A percentile compares a stretch with the other conserved stretches of the same genome.
phyloP scores from a whole-genome alignment of 106 monocot genomes.

The Hemerocallis citrina region DNA sequence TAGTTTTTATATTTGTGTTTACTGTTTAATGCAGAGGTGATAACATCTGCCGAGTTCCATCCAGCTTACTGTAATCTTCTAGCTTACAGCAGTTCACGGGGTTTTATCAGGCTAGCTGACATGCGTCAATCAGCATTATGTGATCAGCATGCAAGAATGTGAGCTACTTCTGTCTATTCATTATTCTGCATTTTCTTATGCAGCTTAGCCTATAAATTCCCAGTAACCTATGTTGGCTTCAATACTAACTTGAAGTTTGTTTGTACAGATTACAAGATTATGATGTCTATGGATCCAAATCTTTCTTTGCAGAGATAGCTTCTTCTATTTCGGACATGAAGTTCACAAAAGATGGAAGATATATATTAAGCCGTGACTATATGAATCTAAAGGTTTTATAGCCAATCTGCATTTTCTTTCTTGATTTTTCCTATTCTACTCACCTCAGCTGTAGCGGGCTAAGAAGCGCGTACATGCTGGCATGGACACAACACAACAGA shows the following conservation, averaged over 20 bases:
- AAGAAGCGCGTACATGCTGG: not conserved
- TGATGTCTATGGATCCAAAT: conserved; percentile 25
- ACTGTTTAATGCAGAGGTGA: conserved; percentile 61
- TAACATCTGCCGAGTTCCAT: conserved; percentile 97
- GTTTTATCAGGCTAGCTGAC: conserved; percentile 87
- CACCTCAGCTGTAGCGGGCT: not conserved
- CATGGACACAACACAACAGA: no score
- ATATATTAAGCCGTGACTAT: conserved; percentile 59
- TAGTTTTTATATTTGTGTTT: not conserved
- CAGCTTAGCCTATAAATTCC: not conserved
- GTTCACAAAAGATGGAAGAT: conserved; percentile 41
- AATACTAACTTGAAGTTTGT: conserved; percentile 1
- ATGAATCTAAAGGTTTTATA: conserved; percentile 52
- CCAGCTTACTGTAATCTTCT: conserved; percentile 79
- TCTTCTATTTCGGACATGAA: conserved; percentile 56
- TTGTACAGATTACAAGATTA: conserved; percentile 33
- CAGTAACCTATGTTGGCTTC: no score
- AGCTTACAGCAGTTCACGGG: conserved; percentile 97
- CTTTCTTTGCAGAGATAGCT: conserved; percentile 51
- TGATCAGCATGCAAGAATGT: conserved; percentile 59
- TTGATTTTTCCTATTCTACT: not conserved
- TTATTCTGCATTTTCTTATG: not conserved
- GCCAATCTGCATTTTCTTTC: not conserved
- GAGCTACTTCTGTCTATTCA: conserved; percentile 10
- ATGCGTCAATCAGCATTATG: conserved; percentile 93